These are phyloP conservation scores for Jatropha curcas DNA, from an alignment of 345 rosid species.

Conservation along the genomic window DNA sequence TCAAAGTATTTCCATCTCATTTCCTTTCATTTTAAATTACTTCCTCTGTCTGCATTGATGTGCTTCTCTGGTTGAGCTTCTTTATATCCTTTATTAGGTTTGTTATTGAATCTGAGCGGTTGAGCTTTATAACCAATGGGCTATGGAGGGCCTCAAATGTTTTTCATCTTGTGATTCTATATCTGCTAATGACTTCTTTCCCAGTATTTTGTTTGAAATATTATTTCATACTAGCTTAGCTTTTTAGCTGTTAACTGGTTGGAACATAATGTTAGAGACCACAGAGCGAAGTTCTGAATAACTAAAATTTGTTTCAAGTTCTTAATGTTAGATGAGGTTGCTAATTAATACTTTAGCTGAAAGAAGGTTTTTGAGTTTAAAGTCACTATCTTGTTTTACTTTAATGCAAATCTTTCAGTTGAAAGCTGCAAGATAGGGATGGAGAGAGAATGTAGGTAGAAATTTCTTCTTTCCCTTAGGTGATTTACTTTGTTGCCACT, in stretches of 20 bases:
- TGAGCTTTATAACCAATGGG: no score
- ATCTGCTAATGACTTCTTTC: not conserved
- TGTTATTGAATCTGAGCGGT: not conserved
- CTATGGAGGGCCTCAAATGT: no score
- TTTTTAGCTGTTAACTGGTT: not conserved
- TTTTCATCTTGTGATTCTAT: no score
- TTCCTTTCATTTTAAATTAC: not conserved
- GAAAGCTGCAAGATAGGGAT: conserved; percentile 17
- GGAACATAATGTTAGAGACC: not conserved
- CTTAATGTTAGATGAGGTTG: not conserved
- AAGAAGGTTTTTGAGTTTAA: conserved; percentile 10
- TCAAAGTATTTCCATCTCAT: not conserved
- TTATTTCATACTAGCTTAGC: not conserved
- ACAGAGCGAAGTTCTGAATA: not conserved
- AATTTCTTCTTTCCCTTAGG: not conserved
- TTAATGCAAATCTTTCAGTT: conserved; percentile 15
- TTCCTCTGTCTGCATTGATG: not conserved
- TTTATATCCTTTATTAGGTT: not conserved
- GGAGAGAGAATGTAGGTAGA: conserved; percentile 7
- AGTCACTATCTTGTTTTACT: conserved; percentile 23
- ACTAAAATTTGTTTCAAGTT: not conserved
- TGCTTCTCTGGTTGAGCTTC: not conserved
- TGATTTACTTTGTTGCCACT: conserved; percentile 7
- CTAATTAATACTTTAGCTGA: conserved; percentile 10
- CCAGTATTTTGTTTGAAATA: not conserved